Evolutionary conservation across 2,329 filamentous ascomycete genomes (phyloP).

Genomic region (Aspergillus quadricinctus): DNA sequence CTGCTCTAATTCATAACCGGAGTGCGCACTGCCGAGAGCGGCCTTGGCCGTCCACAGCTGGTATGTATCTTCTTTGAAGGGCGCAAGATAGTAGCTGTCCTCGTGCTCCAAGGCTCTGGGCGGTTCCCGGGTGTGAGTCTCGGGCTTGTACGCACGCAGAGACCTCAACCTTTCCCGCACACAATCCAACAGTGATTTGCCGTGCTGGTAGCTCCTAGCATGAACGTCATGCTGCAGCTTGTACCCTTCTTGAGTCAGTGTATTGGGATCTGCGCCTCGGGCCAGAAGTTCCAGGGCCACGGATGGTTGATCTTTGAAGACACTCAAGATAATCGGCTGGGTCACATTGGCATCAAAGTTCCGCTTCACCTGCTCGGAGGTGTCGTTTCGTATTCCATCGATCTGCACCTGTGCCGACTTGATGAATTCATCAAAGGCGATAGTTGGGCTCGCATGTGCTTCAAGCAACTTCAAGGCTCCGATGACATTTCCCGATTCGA

Average conservation of each 20-base stretch:
- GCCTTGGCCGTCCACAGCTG: constrained; percentile 50
- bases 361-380: constrained; percentile 47
- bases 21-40: constrained; percentile 34
- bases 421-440: constrained; percentile 53
- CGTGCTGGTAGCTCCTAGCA: neutral
- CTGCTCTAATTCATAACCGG: constrained; percentile 35
- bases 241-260: constrained; percentile 44
- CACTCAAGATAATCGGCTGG: constrained; percentile 65
- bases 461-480: constrained; percentile 60
- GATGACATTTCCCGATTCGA: constrained; percentile 49
- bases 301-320: constrained; percentile 47
- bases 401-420: constrained; percentile 14
- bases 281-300: constrained; percentile 58
- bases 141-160: constrained; percentile 46
- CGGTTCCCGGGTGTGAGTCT: constrained; percentile 16
- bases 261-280: constrained; percentile 62
- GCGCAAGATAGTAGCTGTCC: constrained; percentile 48
- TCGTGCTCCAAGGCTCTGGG: constrained; percentile 32
- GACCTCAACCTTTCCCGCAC: constrained; percentile 51
- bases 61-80: constrained; percentile 55
- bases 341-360: constrained; percentile 47
- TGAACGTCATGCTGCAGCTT: constrained; percentile 2
- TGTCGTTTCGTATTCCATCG: constrained; percentile 25
- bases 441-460: constrained; percentile 55
- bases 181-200: constrained; percentile 55